phyloP scores from a whole-genome alignment of 352 stramenopile species.

The Pythium oligandrum region DNA sequence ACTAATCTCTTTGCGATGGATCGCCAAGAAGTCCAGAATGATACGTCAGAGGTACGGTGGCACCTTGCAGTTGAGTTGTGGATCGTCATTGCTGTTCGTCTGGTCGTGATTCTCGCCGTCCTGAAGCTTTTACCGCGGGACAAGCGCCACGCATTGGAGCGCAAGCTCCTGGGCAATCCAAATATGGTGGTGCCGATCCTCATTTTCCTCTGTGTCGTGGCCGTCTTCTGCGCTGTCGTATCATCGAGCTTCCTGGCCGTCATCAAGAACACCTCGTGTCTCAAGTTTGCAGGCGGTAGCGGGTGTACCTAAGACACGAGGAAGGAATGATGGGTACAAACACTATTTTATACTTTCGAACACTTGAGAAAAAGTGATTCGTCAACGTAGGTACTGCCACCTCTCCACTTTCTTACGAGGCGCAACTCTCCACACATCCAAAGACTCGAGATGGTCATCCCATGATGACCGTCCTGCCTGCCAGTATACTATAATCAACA shows the following conservation, averaged over 20 bases:
- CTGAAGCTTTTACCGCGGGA: constrained; percentile 12
- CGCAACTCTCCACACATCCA: too few relatives aligned
- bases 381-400: too few relatives aligned
- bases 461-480: too few relatives aligned
- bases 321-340: too few relatives aligned
- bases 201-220: background rate
- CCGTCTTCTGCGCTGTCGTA: constrained; percentile 1
- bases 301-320: background rate
- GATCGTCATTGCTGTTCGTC: constrained; percentile 1
- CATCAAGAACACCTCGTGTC: constrained; percentile 11
- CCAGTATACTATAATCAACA: too few relatives aligned
- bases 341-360: too few relatives aligned
- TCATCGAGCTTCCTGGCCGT: constrained; percentile 9
- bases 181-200: background rate
- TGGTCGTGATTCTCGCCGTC: constrained; percentile 8
- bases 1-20: constrained; percentile 1
- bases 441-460: too few relatives aligned
- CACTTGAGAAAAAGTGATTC: too few relatives aligned
- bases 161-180: background rate
- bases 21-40: background rate
- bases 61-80: constrained; percentile 6
- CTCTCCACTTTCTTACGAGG: too few relatives aligned
- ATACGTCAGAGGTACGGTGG: background rate
- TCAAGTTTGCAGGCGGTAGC: constrained; percentile 10
- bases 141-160: constrained; percentile 7